Base-by-base conservation (phyloP, 306 rosid genomes). In the Cicer bijugum region DNA sequence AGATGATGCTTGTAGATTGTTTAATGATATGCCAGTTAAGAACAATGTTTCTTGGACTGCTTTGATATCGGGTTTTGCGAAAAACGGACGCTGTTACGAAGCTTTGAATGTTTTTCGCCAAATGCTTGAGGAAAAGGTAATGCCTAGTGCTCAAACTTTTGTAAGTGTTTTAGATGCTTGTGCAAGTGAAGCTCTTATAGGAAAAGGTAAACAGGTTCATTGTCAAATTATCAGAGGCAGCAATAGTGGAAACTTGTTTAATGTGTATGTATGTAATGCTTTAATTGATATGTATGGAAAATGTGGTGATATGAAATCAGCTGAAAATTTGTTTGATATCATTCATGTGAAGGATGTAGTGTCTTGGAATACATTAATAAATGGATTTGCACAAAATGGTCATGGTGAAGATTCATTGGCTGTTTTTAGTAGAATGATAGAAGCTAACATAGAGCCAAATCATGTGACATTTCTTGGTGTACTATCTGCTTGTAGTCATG, bases 21-120 rank as follows among this genome's bases (percentile, higher is more conserved):
- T 85, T 55, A 5, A 85, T 8, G 72, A 79, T 33, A 89, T 86
- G 89, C 88, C 89, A 0, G 4, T 79, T 44, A 85, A 69, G 78
- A 83, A 83, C 72, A 64, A 67, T 0, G 72, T 85, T 56, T 81
- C 91, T 59, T 89, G 94, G 94, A 83, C 88, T 80, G 89, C 90
- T 75, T 74, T 86, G 84, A 75, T 89, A 11, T 55, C 85, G 0
- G 84, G 85, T 23, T 81, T 85, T 37, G 84, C 64, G 1, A 84
- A 45, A 72, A 86, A 69, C 15, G 62, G 85, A 17, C 67, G 23
- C 20, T 79, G 74, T 12, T 48, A 39, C 15, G 84, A 86, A 81
- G 89, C 89, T 61, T 55, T 89, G 65, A 71, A 72, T 77, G 65
- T 64, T 33, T 89, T 85, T 80, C 17, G 51, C 76, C 39, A 72